Base-by-base conservation (phyloP, 1,139 yeast genomes). In the Blastobotrys apis region DNA sequence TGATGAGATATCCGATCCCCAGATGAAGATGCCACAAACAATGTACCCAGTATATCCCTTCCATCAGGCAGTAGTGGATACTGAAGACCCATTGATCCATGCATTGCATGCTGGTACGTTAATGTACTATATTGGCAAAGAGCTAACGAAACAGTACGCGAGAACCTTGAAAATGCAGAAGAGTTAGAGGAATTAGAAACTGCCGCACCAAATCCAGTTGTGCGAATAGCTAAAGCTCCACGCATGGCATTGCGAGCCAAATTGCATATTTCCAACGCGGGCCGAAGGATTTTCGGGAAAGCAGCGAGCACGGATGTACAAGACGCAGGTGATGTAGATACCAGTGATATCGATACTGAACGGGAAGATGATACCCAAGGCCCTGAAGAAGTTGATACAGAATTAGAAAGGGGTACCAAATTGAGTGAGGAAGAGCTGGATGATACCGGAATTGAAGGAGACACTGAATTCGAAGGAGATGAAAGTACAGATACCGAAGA, bases 191-290 rank as follows among this genome's bases (percentile, higher is more conserved):
- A n/a, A n/a, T n/a, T n/a, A n/a, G n/a, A n/a, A n/a, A n/a, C n/a
- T n/a, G n/a, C n/a, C n/a, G n/a, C n/a, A n/a, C n/a, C n/a, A n/a
- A 20, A 25, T 26, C 23, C 31, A 10, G 13, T 25, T 23, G 15
- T 34, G 13, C 20, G 15, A 16, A 36, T 25, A 36, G 13, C 19
- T 3, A 13, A 21, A n/a, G 13, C 26, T n/a, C 39, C 39, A 2
- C 23, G 26, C n/a, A 8, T 36, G 21, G 20, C 19, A 4, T n/a
- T 36, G 12, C 20, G 22, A 13, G 39, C 39, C 19, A 36, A 36
- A 13, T 21, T 36, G 31, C 39, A 25, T 25, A 16, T 36, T 10
- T 20, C 29, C 20, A 36, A 25, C 21, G 39, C 31, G 12, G 39
- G 39, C 21, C 26, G n/a, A n/a, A n/a, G n/a, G n/a, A n/a, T n/a